Conservation (phyloP, 768 basidiomycete genomes). For the Lactarius evosmus region DNA sequence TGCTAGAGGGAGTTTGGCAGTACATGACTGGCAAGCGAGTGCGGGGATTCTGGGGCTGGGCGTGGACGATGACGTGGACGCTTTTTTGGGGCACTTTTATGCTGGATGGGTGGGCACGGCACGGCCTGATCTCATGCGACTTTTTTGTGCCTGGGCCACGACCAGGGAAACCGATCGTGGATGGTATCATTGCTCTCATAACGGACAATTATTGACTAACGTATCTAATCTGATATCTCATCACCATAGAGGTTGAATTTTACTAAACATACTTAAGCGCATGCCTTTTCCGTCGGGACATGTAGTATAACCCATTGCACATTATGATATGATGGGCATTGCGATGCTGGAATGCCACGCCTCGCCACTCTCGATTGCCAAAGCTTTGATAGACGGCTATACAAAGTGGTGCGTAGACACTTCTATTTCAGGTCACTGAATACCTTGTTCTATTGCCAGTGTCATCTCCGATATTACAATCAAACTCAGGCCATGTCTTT, state of each 20-base stretch:
- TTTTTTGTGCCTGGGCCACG: neutral
- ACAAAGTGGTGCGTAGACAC: too few species aligned
- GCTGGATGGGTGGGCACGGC: slow-evolving; percentile 20
- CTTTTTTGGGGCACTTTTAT: slow-evolving; percentile 38
- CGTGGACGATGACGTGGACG: slow-evolving; percentile 54
- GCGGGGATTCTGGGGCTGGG: slow-evolving; percentile 46
- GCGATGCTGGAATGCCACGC: too few species aligned
- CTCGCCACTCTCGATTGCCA: too few species aligned
- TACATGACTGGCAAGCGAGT: slow-evolving; percentile 44
- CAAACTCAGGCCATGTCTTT: too few species aligned
- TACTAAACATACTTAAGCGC: neutral
- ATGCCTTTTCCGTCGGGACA: neutral
- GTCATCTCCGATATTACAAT: too few species aligned
- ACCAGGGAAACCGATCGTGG: slow-evolving; percentile 13
- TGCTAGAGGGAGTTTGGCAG: slow-evolving; percentile 50
- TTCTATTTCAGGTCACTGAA: too few species aligned
- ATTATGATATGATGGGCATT: neutral
- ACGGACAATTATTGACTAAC: too few species aligned
- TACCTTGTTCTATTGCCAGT: too few species aligned
- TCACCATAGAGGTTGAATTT: neutral
- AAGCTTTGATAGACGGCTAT: too few species aligned
- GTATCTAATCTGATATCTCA: neutral
- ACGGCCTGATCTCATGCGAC: slow-evolving; percentile 16
- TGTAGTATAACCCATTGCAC: neutral
- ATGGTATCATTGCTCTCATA: neutral